These are phyloP conservation scores for Claviceps pusilla DNA, from an alignment of 2,329 filamentous ascomycete genomes.

Conservation along the genomic window DNA sequence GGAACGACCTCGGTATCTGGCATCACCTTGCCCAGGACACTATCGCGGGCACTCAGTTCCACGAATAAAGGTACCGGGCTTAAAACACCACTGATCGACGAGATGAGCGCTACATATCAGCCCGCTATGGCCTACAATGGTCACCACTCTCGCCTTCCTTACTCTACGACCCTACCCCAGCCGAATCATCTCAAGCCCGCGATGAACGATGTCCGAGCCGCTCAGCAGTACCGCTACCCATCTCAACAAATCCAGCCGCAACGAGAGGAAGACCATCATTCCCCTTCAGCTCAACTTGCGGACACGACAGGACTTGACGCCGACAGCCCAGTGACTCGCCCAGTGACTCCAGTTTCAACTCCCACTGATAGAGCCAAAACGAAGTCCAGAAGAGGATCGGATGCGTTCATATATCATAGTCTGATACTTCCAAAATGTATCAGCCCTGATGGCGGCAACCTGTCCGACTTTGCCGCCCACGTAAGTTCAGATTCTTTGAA, in stretches of 20 bases:
- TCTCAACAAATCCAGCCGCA: slow-evolving; percentile 11
- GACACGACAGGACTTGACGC: slow-evolving; percentile 18
- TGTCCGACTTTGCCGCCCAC: slow-evolving; percentile 73
- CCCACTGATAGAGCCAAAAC: slow-evolving; percentile 14
- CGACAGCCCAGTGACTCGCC: slow-evolving; percentile 23
- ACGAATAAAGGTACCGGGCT: slow-evolving; percentile 23
- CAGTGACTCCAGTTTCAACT: slow-evolving; percentile 23
- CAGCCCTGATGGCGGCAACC: slow-evolving; percentile 56
- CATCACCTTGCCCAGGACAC: slow-evolving; percentile 12
- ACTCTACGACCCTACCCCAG: slow-evolving; percentile 21
- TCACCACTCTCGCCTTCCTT: slow-evolving; percentile 26
- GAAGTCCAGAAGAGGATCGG: slow-evolving; percentile 23
- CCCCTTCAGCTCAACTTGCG: neutral
- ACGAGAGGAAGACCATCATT: neutral
- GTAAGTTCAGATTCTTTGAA: slow-evolving; percentile 29
- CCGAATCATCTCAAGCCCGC: slow-evolving; percentile 16
- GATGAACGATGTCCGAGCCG: slow-evolving; percentile 19
- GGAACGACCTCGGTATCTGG: slow-evolving; percentile 8
- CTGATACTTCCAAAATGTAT: slow-evolving; percentile 64
- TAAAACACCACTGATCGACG: slow-evolving; percentile 35
- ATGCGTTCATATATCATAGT: slow-evolving; percentile 39
- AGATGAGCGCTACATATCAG: slow-evolving; percentile 39
- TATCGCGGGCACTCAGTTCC: slow-evolving; percentile 9
- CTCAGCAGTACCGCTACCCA: slow-evolving; percentile 19
- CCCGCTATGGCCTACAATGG: slow-evolving; percentile 31